A percentile compares a stretch with the other conserved stretches of the same genome.
Conservation (phyloP, 306 rosid genomes). For the Abrus pulchellus region DNA sequence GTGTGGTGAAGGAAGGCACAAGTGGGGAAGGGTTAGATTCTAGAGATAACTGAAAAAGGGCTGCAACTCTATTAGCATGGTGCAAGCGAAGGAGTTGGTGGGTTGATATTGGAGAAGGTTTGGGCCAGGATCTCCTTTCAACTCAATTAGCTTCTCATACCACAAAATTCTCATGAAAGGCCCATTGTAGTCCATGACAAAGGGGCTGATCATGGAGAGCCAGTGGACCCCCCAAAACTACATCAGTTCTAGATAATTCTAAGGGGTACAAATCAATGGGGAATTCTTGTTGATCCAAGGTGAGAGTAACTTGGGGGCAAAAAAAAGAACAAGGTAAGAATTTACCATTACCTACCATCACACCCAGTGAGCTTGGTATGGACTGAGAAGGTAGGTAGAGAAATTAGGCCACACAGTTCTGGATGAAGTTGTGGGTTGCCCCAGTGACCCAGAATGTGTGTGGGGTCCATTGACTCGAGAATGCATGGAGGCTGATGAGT, state of each 20-base stretch:
- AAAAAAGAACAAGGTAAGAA: not conserved
- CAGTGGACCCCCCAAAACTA: not conserved
- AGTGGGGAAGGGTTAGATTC: not conserved
- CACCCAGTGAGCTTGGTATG: too few species aligned
- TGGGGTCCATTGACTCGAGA: not conserved
- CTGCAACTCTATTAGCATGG: not conserved
- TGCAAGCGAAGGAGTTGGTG: not conserved
- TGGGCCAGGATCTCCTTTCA: not conserved
- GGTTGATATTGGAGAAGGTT: not conserved
- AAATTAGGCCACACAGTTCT: not conserved
- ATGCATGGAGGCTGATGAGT: not conserved
- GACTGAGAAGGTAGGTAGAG: too few species aligned
- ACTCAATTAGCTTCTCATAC: not conserved
- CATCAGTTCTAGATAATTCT: not conserved
- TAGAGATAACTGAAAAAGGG: not conserved
- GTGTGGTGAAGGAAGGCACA: not conserved
- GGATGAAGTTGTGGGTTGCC: not conserved
- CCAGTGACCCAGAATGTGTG: not conserved
- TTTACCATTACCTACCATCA: too few species aligned
- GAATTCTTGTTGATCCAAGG: not conserved
- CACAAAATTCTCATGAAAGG: not conserved
- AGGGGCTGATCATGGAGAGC: not conserved
- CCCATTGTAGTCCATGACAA: not conserved
- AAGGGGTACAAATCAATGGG: not conserved
- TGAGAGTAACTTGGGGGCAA: not conserved